phyloP scores from a whole-genome alignment of 495 filamentous ascomycete genomes.

The Neurospora discreta region DNA sequence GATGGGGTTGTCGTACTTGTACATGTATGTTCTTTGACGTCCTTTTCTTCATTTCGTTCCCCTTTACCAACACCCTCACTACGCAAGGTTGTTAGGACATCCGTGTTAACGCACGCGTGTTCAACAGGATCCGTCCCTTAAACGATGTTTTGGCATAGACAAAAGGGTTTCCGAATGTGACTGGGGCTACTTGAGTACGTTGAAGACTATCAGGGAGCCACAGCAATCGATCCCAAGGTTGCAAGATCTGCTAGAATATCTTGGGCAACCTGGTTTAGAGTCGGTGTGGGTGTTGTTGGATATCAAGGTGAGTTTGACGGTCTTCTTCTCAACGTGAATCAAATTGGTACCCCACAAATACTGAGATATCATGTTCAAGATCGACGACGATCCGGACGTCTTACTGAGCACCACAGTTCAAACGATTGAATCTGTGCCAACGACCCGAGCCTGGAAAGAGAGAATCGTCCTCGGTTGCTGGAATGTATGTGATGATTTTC shows the following conservation, averaged over 20 bases:
- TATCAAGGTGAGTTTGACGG: conserved; percentile 53
- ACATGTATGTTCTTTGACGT: conserved; percentile 45
- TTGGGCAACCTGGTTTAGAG: conserved; percentile 47
- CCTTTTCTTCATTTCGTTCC: not conserved
- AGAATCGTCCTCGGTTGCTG: conserved; percentile 72
- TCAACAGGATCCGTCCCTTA: conserved; percentile 57
- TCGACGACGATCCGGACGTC: conserved; percentile 56
- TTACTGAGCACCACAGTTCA: conserved; percentile 55
- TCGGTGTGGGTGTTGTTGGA: conserved; percentile 76
- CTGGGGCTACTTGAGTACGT: conserved; percentile 56
- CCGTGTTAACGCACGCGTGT: not conserved
- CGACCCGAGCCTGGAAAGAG: conserved; percentile 50
- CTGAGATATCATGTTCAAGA: conserved; percentile 17
- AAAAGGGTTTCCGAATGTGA: conserved; percentile 63
- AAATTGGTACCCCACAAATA: not conserved
- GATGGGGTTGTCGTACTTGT: conserved; percentile 80
- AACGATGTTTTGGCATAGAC: conserved; percentile 66
- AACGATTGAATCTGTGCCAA: conserved; percentile 43
- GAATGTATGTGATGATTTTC: conserved; percentile 40
- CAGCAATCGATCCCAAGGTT: conserved; percentile 63
- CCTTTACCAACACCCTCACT: not conserved
- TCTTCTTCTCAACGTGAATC: not conserved
- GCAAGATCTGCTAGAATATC: conserved; percentile 60
- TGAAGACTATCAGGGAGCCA: conserved; percentile 57
- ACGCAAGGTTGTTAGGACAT: not conserved